A percentile compares a stretch with the other conserved stretches of the same genome.
Evolutionary conservation across 371 early-diverging fungal genomes (phyloP).

Genomic region (Basidiobolus meristosporus): DNA sequence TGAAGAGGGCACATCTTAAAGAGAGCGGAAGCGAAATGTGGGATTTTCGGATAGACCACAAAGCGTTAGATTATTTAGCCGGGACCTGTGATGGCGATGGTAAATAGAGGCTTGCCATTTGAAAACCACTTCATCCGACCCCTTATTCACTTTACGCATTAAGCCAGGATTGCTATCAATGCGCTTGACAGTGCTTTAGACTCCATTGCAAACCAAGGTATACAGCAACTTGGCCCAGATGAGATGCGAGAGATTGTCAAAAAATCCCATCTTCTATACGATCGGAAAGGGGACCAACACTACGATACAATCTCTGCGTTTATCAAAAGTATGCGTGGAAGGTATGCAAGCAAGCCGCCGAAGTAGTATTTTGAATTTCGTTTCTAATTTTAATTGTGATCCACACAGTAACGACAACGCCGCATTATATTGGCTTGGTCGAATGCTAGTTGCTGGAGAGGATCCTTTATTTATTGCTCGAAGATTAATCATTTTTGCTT

Average conservation of each 20-base stretch:
- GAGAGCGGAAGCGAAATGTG: constrained; percentile 7
- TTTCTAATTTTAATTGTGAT: neutral
- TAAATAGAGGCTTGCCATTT: constrained; percentile 5
- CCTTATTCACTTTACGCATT: neutral
- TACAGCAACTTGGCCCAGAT: constrained; percentile 14
- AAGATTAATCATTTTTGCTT: constrained; percentile 54
- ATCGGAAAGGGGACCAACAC: constrained; percentile 71
- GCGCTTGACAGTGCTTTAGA: constrained; percentile 39
- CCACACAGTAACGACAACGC: constrained; percentile 4
- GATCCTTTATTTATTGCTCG: constrained; percentile 63
- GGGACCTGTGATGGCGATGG: constrained; percentile 48
- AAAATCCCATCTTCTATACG: constrained; percentile 59
- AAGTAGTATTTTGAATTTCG: neutral
- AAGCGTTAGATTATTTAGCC: constrained; percentile 30
- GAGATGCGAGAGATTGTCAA: constrained; percentile 40
- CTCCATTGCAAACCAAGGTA: neutral
- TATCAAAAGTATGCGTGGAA: constrained; percentile 68
- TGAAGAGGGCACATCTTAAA: constrained; percentile 24
- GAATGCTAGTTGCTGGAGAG: constrained; percentile 79
- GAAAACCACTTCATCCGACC: neutral
- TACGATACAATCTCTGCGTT: constrained; percentile 76
- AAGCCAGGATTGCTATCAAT: constrained; percentile 47
- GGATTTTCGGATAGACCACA: constrained; percentile 14
- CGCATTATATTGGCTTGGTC: constrained; percentile 63
- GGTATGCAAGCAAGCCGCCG: constrained; percentile 14